Evolutionary conservation across 805 yeast species (phyloP).

Genomic region (Maudiozyma turicensis): DNA sequence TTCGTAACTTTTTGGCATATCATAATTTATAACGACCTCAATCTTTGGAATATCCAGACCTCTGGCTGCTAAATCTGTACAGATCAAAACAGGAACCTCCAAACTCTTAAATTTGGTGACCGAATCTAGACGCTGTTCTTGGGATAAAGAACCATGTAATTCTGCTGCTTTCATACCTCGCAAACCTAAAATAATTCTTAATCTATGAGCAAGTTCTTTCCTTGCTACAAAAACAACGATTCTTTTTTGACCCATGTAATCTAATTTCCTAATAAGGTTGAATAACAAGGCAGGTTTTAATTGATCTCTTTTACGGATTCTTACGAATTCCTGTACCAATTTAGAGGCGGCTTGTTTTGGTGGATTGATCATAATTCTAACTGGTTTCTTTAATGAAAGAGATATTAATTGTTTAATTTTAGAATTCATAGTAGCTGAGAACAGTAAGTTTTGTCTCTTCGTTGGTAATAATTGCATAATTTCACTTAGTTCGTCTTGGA

Average conservation of each 20-base stretch:
- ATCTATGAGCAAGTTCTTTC: conserved; percentile 80
- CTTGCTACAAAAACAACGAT: conserved; percentile 86
- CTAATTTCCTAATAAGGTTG: conserved; percentile 58
- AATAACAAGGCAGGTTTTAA: conserved; percentile 76
- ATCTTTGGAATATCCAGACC: conserved; percentile 98
- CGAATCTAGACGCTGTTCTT: conserved; percentile 86
- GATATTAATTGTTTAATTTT: conserved; percentile 81
- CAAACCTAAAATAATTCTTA: conserved; percentile 67
- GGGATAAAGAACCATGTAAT: conserved; percentile 73
- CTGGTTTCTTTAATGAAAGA: conserved; percentile 82
- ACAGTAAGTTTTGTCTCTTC: conserved; percentile 85
- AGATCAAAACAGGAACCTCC: conserved; percentile 76
- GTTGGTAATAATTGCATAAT: conserved; percentile 79
- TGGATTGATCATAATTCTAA: conserved; percentile 90
- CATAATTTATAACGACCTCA: conserved; percentile 87
- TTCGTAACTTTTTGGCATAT: conserved; percentile 90
- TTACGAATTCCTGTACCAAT: conserved; percentile 84
- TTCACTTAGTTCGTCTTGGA: conserved; percentile 89
- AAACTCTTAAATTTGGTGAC: conserved; percentile 75
- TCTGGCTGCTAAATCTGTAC: conserved; percentile 98
- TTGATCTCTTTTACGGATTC: conserved; percentile 82
- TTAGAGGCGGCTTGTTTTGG: conserved; percentile 92
- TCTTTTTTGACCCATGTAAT: conserved; percentile 54
- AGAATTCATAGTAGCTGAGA: conserved; percentile 97
- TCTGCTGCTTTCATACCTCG: conserved; percentile 71